These are phyloP conservation scores for Pelargonium australe DNA, from an alignment of 441 rosid genomes.

Conservation along the genomic window DNA sequence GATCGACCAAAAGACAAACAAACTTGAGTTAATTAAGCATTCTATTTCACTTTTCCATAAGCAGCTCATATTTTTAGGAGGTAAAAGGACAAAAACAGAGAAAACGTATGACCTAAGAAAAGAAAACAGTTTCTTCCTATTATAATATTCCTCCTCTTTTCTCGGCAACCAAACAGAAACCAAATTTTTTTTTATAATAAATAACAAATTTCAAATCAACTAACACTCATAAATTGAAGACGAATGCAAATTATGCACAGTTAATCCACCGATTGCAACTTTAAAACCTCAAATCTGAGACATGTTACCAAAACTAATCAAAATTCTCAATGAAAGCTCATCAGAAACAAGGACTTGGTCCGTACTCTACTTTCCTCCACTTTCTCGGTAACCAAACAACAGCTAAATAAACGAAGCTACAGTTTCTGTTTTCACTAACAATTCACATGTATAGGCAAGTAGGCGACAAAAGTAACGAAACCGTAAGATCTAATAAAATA, in stretches of 20 bases:
- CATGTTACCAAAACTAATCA: neutral
- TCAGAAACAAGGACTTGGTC: neutral
- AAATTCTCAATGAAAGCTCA: neutral
- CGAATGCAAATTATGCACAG: neutral
- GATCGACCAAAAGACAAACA: neutral
- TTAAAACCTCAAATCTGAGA: too few relatives aligned
- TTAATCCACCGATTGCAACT: neutral
- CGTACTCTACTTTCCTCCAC: neutral
- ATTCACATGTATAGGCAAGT: too few relatives aligned
- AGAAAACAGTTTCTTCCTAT: neutral
- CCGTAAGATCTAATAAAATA: too few relatives aligned
- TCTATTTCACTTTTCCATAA: neutral
- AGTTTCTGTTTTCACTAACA: too few relatives aligned
- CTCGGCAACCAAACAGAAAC: constrained; percentile 19
- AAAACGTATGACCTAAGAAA: constrained; percentile 7
- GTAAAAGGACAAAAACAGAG: neutral
- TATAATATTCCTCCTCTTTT: constrained; percentile 5
- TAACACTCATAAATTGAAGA: neutral
- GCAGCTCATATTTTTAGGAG: neutral
- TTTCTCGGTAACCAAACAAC: neutral
- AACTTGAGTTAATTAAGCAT: neutral
- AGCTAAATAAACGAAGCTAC: neutral
- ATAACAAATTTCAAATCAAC: neutral
- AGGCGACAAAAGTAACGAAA: too few relatives aligned
- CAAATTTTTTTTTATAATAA: neutral